Conservation (phyloP, 176 grass and related monocot species). For the Oryza rufipogon region DNA sequence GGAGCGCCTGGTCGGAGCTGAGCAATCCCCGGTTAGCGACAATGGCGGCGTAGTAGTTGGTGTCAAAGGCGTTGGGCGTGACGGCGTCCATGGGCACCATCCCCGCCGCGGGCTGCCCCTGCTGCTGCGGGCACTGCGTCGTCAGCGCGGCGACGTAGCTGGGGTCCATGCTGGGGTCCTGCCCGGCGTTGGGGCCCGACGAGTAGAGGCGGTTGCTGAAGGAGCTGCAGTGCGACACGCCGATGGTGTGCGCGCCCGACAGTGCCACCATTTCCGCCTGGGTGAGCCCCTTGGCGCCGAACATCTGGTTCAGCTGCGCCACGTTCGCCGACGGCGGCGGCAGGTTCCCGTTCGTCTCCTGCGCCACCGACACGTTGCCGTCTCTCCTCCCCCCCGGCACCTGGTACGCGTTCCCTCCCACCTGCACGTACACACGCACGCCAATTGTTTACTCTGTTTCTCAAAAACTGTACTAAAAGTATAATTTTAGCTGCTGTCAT, state of each 20-base stretch:
- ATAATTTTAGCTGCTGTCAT: too few species aligned
- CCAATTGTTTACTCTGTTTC: neutral
- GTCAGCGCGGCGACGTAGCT: constrained; percentile 53
- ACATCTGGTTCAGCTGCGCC: constrained; percentile 57
- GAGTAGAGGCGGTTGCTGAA: constrained; percentile 69
- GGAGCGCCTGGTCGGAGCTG: constrained; percentile 73
- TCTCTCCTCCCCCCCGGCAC: constrained; percentile 60
- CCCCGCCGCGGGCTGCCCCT: neutral
- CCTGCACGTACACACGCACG: constrained; percentile 24
- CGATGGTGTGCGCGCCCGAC: constrained; percentile 89
- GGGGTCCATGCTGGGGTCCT: constrained; percentile 73
- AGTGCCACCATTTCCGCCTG: constrained; percentile 68
- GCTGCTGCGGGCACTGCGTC: constrained; percentile 62
- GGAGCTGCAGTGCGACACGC: constrained; percentile 71
- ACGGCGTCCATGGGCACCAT: constrained; percentile 69
- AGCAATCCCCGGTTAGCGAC: constrained; percentile 72
- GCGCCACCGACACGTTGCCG: constrained; percentile 64
- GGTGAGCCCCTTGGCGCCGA: constrained; percentile 58
- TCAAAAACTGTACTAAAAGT: too few species aligned
- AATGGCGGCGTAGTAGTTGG: constrained; percentile 69
- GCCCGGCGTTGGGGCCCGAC: constrained; percentile 37
- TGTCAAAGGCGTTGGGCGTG: constrained; percentile 70
- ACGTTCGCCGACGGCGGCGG: constrained; percentile 54
- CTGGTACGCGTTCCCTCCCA: constrained; percentile 57
- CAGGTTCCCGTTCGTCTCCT: constrained; percentile 59